A percentile compares a stretch with the other conserved stretches of the same genome.
Evolutionary conservation across 768 basidiomycete species (phyloP).

Genomic region (Suillus discolor): DNA sequence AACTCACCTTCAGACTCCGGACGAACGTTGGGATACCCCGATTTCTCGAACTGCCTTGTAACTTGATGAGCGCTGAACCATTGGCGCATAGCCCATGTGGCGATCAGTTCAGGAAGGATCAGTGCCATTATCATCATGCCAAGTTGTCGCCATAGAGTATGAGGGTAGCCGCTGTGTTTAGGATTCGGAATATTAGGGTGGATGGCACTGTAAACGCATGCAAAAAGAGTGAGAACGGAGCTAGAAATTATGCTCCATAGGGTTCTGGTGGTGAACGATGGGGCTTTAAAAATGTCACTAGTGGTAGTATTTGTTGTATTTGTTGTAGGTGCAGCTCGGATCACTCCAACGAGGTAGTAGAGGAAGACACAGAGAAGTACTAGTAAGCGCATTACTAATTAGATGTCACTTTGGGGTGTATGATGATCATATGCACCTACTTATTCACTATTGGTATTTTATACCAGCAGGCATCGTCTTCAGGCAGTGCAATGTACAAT

Average conservation of each 20-base stretch:
- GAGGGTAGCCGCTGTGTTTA: neutral
- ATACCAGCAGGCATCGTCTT: too few species aligned
- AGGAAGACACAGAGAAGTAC: neutral
- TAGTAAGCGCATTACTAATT: neutral
- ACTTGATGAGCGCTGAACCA: slow-evolving; percentile 17
- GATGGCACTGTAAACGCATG: slow-evolving; percentile 27
- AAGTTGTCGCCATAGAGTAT: slow-evolving; percentile 1
- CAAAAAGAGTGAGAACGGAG: slow-evolving; percentile 21
- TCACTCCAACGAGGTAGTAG: neutral
- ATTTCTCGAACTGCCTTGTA: neutral
- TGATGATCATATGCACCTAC: neutral
- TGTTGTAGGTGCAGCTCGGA: neutral
- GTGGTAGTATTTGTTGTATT: neutral
- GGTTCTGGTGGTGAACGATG: neutral
- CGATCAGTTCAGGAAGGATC: slow-evolving; percentile 24
- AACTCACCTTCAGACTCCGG: neutral
- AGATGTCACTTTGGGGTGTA: neutral
- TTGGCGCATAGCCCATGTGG: slow-evolving; percentile 23
- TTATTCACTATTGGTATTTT: neutral
- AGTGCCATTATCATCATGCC: slow-evolving; percentile 18
- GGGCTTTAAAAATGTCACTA: neutral
- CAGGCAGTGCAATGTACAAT: too few species aligned
- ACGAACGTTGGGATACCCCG: neutral
- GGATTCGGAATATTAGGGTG: slow-evolving; percentile 27
- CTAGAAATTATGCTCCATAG: neutral